Base-by-base conservation (phyloP, 306 rosid genomes). In the Castanospermum australe region DNA sequence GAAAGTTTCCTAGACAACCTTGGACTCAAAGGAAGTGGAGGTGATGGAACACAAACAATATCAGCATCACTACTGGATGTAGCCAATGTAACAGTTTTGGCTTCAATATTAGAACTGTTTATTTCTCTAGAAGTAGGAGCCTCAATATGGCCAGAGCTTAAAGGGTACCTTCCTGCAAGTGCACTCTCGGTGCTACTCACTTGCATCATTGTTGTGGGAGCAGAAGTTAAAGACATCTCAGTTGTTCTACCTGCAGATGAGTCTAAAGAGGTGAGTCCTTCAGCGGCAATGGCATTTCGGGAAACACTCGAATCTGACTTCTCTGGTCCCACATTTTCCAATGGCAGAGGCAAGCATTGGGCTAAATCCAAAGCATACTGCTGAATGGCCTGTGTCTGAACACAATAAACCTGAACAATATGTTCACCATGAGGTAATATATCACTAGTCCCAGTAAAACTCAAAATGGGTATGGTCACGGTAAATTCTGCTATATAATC, bases 381-480 rank as follows among this genome's bases (percentile, higher is more conserved):
- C 79, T 93, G 99, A 84, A 96, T 96, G 70, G 99, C 99, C 82
- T 86, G 94, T 57, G 99, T 96, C 87, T 96, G 98, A 80, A 96
- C 99, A 83, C 99, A 96, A 89, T 91, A 96, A 78, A 96, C 96
- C 90, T 89, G 98, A 84, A 93, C 90, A 78, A 88, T 81, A 75
- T 96, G 96, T 72, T 92, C 97, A 17, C 90, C 90, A 66, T 88
- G 91, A 63, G 93, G 92, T 38, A 92, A 83, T 77, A 95, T 81
- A 67, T 91, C 96, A 87, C 93, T 90, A 42, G 94, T 93, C 69
- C 99, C 99, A 2, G 97, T 92, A 84, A 93, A 96, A 85, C 99
- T 93, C 76, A 93, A 90, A 87, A 96, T 91, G 67, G 98, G 99
- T 96, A 93, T 91, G 28, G 97, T 96, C 77, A 93, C 98, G 21